Percentiles rank a stretch among this genome's conserved stretches.
Conservation (phyloP, 129 eudicot genomes). For the Tagetes patula region DNA sequence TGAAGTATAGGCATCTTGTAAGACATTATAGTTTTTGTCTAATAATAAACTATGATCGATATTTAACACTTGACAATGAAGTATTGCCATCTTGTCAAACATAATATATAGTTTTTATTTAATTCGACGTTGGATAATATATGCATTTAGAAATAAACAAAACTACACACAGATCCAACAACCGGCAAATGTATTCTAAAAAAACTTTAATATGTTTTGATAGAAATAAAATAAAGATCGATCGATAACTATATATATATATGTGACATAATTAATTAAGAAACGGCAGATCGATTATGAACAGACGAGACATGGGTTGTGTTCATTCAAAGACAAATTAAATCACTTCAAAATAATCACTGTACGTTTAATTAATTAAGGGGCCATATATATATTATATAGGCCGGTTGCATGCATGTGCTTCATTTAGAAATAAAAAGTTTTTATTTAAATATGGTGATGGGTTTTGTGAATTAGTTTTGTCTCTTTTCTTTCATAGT, state of each 20-base stretch:
- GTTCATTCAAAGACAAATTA: slow-evolving; percentile 15
- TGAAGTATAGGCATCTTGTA: slow-evolving; percentile 3
- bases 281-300: slow-evolving; percentile 1
- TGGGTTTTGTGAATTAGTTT: no score
- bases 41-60: slow-evolving; percentile 3
- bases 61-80: background rate
- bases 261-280: slow-evolving; percentile 6
- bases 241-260: background rate
- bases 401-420: background rate
- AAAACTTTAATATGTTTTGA: background rate
- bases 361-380: background rate
- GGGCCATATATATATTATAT: background rate
- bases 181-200: background rate
- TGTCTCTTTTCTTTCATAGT: no score
- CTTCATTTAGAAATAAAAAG: background rate
- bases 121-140: background rate
- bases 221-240: background rate
- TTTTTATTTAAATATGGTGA: no score
- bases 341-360: slow-evolving; percentile 17
- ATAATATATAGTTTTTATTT: background rate
- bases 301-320: slow-evolving; percentile 24
- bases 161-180: slow-evolving; percentile 11
- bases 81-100: background rate
- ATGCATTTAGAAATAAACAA: background rate
- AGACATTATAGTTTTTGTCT: background rate